Conservation (phyloP, 805 yeast genomes). For the Saccharomycopsis babjevae region DNA sequence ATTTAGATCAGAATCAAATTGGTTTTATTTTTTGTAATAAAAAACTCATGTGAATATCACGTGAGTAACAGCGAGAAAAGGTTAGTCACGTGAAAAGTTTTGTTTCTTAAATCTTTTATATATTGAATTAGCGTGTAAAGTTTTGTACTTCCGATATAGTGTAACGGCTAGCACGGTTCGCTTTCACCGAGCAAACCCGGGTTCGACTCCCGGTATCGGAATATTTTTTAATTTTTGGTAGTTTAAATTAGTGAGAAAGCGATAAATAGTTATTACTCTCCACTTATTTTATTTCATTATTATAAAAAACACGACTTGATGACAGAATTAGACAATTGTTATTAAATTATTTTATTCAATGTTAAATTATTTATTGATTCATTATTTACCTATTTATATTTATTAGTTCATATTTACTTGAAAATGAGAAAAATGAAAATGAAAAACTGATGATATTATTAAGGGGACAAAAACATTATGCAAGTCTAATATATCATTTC, state of each 20-base stretch:
- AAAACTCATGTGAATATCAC: too few species aligned
- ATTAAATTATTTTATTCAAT: background rate
- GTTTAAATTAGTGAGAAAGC: too few species aligned
- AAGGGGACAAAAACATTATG: background rate
- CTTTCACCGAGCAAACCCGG: constrained; percentile 80
- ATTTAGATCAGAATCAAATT: too few species aligned
- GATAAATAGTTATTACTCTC: too few species aligned
- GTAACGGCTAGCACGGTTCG: constrained; percentile 79
- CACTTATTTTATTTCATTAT: too few species aligned
- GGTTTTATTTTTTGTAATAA: too few species aligned
- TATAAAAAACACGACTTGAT: too few species aligned
- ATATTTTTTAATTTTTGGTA: constrained; percentile 21
- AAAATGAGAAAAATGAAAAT: background rate
- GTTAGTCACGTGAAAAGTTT: too few species aligned
- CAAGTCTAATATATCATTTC: background rate
- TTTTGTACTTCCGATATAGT: constrained; percentile 50
- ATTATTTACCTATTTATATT: background rate
- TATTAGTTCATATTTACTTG: background rate
- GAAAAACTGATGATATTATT: background rate
- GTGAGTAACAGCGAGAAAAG: too few species aligned
- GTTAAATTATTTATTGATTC: background rate
- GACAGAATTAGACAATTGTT: too few species aligned
- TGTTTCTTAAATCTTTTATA: too few species aligned
- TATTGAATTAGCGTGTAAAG: too few species aligned
- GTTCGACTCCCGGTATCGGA: constrained; percentile 86